phyloP scores from a whole-genome alignment of 2,329 filamentous ascomycete species.

The Lachnellula suecica region DNA sequence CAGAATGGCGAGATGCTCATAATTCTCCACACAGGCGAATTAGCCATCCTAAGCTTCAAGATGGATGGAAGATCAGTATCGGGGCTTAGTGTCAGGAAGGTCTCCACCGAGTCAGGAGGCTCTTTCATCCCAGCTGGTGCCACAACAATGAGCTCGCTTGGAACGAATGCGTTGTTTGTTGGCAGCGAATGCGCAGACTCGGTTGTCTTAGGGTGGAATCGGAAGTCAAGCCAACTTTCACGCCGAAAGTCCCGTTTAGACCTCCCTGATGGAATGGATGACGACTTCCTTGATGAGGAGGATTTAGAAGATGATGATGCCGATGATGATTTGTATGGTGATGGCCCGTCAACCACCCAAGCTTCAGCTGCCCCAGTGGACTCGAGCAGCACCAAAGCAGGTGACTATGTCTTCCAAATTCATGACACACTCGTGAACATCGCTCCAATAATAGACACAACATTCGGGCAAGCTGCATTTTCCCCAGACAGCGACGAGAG shows the following conservation, averaged over 20 bases:
- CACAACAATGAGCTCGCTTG: slow-evolving; percentile 69
- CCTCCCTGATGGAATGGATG: slow-evolving; percentile 52
- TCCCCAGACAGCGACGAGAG: slow-evolving; percentile 45
- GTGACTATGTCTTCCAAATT: slow-evolving; percentile 70
- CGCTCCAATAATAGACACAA: slow-evolving; percentile 75
- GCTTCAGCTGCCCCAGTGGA: slow-evolving; percentile 34
- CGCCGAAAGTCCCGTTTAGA: slow-evolving; percentile 65
- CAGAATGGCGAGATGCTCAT: slow-evolving; percentile 84
- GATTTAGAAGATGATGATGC: slow-evolving; percentile 51
- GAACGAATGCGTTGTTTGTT: slow-evolving; percentile 72
- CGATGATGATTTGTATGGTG: slow-evolving; percentile 61
- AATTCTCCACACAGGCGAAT: slow-evolving; percentile 70
- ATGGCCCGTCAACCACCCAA: slow-evolving; percentile 45
- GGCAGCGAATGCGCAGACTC: slow-evolving; percentile 86
- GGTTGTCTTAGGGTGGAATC: slow-evolving; percentile 75
- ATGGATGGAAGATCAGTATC: slow-evolving; percentile 91
- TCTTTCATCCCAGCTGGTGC: slow-evolving; percentile 58
- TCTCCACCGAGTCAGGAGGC: slow-evolving; percentile 64
- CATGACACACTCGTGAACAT: slow-evolving; percentile 77
- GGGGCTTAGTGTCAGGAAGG: slow-evolving; percentile 70
- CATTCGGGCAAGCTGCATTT: slow-evolving; percentile 59
- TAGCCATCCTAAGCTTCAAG: slow-evolving; percentile 77
- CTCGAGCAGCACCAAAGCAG: slow-evolving; percentile 46
- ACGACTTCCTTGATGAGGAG: slow-evolving; percentile 44
- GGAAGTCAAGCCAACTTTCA: slow-evolving; percentile 58